A percentile compares a stretch with the other conserved stretches of the same genome.
These are phyloP conservation scores for Cyberlindnera petersonii DNA, from an alignment of 805 yeast species.

Conservation along the genomic window DNA sequence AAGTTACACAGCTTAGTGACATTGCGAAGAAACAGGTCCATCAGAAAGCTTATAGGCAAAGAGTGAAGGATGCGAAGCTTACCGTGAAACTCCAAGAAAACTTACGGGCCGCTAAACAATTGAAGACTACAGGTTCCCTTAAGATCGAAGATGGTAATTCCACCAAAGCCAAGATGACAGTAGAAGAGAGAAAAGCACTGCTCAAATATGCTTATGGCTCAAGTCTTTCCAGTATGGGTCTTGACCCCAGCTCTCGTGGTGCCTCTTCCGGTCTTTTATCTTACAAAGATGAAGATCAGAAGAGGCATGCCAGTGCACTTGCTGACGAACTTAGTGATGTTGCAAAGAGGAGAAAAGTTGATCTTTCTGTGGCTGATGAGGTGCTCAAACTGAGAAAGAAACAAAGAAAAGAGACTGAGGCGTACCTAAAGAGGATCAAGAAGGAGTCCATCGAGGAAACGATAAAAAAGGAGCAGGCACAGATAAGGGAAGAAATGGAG, in stretches of 20 bases:
- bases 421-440: conserved; percentile 27
- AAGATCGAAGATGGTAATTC: neutral
- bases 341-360: conserved; percentile 32
- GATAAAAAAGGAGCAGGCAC: too few species aligned
- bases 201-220: conserved; percentile 38
- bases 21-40: conserved; percentile 37
- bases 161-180: conserved; percentile 20
- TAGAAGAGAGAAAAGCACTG: conserved; percentile 27
- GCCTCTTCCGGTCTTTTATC: conserved; percentile 17
- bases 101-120: conserved; percentile 25
- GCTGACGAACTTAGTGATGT: conserved; percentile 26
- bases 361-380: conserved; percentile 31
- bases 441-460: conserved; percentile 1
- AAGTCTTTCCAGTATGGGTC: conserved; percentile 43
- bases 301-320: conserved; percentile 21
- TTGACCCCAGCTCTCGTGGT: conserved; percentile 43
- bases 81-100: conserved; percentile 4
- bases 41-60: conserved; percentile 24
- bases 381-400: conserved; percentile 27
- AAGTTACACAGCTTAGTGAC: conserved; percentile 31
- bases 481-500: conserved; percentile 1
- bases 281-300: conserved; percentile 16
- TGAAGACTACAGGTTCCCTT: conserved; percentile 20
- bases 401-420: conserved; percentile 29
- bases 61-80: conserved; percentile 13